Percentiles rank a stretch among this genome's conserved stretches.
These are phyloP conservation scores for Volutella citrinella DNA, from an alignment of 2,329 filamentous ascomycete genomes.

Conservation along the genomic window DNA sequence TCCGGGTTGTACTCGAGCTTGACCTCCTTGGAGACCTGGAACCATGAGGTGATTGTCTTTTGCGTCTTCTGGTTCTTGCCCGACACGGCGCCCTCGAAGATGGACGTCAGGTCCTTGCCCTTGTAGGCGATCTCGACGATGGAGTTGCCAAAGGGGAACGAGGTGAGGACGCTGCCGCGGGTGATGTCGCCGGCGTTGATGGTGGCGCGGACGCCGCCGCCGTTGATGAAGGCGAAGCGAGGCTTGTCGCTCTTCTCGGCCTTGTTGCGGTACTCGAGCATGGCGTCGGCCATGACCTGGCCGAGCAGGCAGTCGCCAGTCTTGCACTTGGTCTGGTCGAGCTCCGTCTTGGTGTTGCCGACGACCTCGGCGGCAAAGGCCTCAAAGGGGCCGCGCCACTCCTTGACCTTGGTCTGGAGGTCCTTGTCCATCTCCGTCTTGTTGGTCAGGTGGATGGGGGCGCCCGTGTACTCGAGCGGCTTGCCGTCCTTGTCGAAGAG, in stretches of 20 bases:
- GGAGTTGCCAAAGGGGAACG: slow-evolving; percentile 65
- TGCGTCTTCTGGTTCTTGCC: slow-evolving; percentile 53
- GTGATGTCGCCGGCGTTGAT: slow-evolving; percentile 61
- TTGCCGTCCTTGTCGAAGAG: slow-evolving; percentile 60
- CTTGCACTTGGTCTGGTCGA: slow-evolving; percentile 60
- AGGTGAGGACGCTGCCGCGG: slow-evolving; percentile 59
- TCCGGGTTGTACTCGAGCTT: slow-evolving; percentile 55
- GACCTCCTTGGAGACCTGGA: slow-evolving; percentile 58
- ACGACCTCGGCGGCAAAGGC: slow-evolving; percentile 56
- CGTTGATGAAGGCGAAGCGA: slow-evolving; percentile 61
- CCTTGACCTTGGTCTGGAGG: slow-evolving; percentile 56
- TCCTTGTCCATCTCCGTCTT: slow-evolving; percentile 52
- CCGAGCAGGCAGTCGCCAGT: slow-evolving; percentile 56
- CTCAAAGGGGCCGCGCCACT: slow-evolving; percentile 61
- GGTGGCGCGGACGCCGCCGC: slow-evolving; percentile 60
- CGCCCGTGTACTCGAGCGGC: slow-evolving; percentile 61
- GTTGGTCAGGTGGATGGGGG: slow-evolving; percentile 63
- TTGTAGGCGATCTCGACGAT: slow-evolving; percentile 55
- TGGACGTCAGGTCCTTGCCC: slow-evolving; percentile 53
- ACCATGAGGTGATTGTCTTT: slow-evolving; percentile 52
- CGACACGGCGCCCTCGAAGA: slow-evolving; percentile 58
- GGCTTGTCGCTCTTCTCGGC: slow-evolving; percentile 33
- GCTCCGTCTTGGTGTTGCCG: slow-evolving; percentile 49
- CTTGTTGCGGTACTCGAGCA: slow-evolving; percentile 57
- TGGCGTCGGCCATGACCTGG: slow-evolving; percentile 56